Conservation (phyloP, 495 filamentous ascomycete genomes). For the Barbatosphaeria neglecta region DNA sequence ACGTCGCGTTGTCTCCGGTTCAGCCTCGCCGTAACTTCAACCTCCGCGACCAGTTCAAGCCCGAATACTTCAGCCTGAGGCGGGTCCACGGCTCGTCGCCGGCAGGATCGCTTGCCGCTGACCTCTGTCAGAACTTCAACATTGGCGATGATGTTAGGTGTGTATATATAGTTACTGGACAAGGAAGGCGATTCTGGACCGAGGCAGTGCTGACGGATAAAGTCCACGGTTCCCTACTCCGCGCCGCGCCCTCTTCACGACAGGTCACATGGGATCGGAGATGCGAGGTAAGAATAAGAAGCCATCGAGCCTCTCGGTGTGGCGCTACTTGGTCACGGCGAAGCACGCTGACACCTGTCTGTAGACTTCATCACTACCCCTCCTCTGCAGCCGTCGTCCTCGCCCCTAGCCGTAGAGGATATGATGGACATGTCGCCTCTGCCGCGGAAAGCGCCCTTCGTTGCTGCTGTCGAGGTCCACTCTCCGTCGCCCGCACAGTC, state of each 20-base stretch:
- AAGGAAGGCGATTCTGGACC: background rate
- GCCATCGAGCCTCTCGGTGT: too few species aligned
- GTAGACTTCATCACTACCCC: slow-evolving; percentile 72
- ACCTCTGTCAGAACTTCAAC: slow-evolving; percentile 93
- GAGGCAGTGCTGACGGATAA: slow-evolving; percentile 16
- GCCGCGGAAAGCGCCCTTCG: slow-evolving; percentile 73
- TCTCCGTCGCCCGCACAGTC: slow-evolving; percentile 53
- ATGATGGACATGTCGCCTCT: slow-evolving; percentile 91
- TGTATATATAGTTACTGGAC: slow-evolving; percentile 10
- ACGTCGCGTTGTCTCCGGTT: slow-evolving; percentile 35
- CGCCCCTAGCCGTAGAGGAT: slow-evolving; percentile 58
- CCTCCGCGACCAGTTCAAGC: slow-evolving; percentile 49
- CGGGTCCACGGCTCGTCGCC: slow-evolving; percentile 77
- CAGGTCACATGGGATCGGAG: slow-evolving; percentile 51
- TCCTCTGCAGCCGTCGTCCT: slow-evolving; percentile 69
- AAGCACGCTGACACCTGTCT: background rate
- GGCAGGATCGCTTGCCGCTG: slow-evolving; percentile 76
- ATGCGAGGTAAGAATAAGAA: slow-evolving; percentile 68
- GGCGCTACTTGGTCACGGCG: too few species aligned
- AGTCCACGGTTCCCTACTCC: slow-evolving; percentile 90
- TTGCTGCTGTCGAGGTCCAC: slow-evolving; percentile 46
- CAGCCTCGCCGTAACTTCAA: slow-evolving; percentile 47
- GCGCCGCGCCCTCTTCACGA: slow-evolving; percentile 83
- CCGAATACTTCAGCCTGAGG: slow-evolving; percentile 70
- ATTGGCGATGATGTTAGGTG: slow-evolving; percentile 75